Evolutionary conservation across 805 yeast genomes (phyloP).

Genomic region (Wickerhamomyces bisporus): DNA sequence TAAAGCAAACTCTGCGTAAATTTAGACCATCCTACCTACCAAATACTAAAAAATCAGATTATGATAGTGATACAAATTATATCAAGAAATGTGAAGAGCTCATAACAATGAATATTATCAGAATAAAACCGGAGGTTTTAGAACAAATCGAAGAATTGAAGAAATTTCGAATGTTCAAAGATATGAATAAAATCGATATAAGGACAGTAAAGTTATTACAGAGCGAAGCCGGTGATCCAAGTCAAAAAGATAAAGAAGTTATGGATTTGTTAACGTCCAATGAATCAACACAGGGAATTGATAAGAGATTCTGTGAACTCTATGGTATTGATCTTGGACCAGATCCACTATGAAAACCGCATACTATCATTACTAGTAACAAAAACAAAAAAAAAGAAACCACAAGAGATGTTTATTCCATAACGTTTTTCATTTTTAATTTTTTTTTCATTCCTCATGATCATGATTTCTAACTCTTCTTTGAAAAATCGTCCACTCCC

Average conservation of each 20-base stretch:
- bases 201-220: constrained; percentile 10
- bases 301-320: constrained; percentile 3
- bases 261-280: constrained; percentile 1
- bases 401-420: too few relatives aligned
- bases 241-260: constrained; percentile 8
- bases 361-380: constrained; percentile 1
- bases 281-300: background rate
- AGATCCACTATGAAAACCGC: background rate
- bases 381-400: too few relatives aligned
- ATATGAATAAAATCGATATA: constrained; percentile 8
- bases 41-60: background rate
- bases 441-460: background rate
- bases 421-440: too few relatives aligned
- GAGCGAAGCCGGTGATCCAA: constrained; percentile 10
- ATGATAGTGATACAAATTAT: background rate
- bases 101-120: constrained; percentile 7
- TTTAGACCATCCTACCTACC: background rate
- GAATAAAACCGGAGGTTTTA: constrained; percentile 5
- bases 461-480: background rate
- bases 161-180: constrained; percentile 14
- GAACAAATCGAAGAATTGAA: constrained; percentile 9
- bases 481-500: constrained; percentile 7
- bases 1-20: background rate
- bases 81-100: constrained; percentile 4
- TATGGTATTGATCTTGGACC: constrained; percentile 4